Conservation (phyloP, 768 basidiomycete species). For the Boletus reticulatus region DNA sequence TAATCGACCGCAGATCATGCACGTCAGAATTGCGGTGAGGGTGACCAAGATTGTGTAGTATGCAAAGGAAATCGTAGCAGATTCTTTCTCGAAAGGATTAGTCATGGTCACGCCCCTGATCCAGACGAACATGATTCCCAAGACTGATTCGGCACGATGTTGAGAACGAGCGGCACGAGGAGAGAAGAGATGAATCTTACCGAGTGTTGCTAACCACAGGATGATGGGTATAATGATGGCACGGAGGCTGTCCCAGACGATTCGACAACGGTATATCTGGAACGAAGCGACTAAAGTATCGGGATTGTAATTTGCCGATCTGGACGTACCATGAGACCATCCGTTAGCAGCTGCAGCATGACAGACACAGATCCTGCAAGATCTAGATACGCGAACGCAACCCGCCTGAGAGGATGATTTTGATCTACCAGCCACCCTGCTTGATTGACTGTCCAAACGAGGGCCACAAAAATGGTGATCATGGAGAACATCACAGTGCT, state of each 20-base stretch:
- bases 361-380: background rate
- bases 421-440: slow-evolving; percentile 30
- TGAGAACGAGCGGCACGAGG: background rate
- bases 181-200: slow-evolving; percentile 1
- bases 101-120: too few species aligned
- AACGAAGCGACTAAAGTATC: background rate
- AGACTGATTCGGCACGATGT: background rate
- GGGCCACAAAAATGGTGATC: background rate
- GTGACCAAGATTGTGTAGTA: slow-evolving; percentile 1
- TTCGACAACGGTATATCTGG: slow-evolving; percentile 22
- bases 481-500: background rate
- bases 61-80: background rate
- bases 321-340: slow-evolving; percentile 25
- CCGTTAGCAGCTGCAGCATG: slow-evolving; percentile 30
- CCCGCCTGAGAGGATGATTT: slow-evolving; percentile 17
- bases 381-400: too few species aligned
- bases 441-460: slow-evolving; percentile 10
- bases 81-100: too few species aligned
- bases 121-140: slow-evolving; percentile 4
- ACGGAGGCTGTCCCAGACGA: slow-evolving; percentile 28
- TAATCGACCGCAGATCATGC: slow-evolving; percentile 8
- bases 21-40: slow-evolving; percentile 4
- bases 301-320: too few species aligned
- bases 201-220: slow-evolving; percentile 11
- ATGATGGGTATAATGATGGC: slow-evolving; percentile 7